Percentiles rank a stretch among this genome's conserved stretches.
Evolutionary conservation across 2,329 filamentous ascomycete species (phyloP).

Genomic region (Colletotrichum cordylinicola): DNA sequence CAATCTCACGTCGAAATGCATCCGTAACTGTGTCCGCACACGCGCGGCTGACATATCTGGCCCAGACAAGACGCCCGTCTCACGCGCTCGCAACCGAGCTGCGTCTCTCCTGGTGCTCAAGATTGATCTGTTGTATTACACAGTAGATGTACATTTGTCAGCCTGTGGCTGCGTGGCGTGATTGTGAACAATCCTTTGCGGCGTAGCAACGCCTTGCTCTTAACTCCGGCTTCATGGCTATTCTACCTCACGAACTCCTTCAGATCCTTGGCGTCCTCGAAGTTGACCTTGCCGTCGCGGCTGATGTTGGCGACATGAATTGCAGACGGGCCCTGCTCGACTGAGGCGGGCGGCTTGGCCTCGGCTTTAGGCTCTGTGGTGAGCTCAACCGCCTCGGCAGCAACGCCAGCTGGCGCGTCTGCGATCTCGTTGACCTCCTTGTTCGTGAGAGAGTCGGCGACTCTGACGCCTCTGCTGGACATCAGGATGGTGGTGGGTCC

Average conservation of each 20-base stretch:
- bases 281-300: slow-evolving; percentile 69
- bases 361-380: slow-evolving; percentile 42
- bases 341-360: slow-evolving; percentile 30
- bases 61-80: neutral
- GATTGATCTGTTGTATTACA: slow-evolving; percentile 14
- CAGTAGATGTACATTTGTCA: slow-evolving; percentile 19
- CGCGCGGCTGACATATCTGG: neutral
- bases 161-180: neutral
- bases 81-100: neutral
- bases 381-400: slow-evolving; percentile 63
- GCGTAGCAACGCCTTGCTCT: neutral
- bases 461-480: slow-evolving; percentile 81
- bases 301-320: slow-evolving; percentile 63
- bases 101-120: neutral
- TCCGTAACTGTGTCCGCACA: neutral
- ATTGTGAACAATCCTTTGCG: neutral
- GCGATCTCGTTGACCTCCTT: slow-evolving; percentile 91
- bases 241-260: slow-evolving; percentile 55
- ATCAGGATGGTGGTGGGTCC: slow-evolving; percentile 87
- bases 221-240: slow-evolving; percentile 24
- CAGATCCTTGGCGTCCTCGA: slow-evolving; percentile 64
- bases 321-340: slow-evolving; percentile 43
- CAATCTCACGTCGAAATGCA: neutral
- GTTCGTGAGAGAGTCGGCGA: slow-evolving; percentile 78
- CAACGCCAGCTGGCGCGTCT: slow-evolving; percentile 75